Evolutionary conservation across 768 basidiomycete species (phyloP).

Genomic region (Naganishia kalamii): DNA sequence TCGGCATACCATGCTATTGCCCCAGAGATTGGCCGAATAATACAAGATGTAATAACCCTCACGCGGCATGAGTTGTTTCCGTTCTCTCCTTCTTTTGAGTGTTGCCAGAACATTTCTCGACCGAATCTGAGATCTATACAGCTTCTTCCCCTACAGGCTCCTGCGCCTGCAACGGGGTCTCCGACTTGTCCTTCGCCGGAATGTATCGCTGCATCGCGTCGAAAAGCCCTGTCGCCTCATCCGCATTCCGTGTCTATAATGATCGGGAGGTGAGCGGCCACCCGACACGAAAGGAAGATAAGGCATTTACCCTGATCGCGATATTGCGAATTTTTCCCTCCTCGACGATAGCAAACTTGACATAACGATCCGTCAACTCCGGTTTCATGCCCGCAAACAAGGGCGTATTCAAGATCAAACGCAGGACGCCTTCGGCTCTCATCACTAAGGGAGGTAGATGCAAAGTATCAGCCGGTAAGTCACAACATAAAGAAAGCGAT

Average conservation of each 20-base stretch:
- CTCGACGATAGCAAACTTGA: slow-evolving; percentile 35
- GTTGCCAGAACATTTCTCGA: neutral
- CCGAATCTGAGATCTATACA: neutral
- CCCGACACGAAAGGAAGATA: neutral
- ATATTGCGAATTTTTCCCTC: slow-evolving; percentile 33
- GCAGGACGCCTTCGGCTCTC: slow-evolving; percentile 49
- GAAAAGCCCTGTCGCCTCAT: slow-evolving; percentile 1
- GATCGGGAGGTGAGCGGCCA: neutral
- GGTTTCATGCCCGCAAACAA: slow-evolving; percentile 45
- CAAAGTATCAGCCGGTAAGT: neutral
- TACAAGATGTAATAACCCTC: neutral
- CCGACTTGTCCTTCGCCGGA: slow-evolving; percentile 12
- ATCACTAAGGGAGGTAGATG: slow-evolving; percentile 38
- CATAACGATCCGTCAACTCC: slow-evolving; percentile 41
- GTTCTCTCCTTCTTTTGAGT: neutral
- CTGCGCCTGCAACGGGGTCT: neutral
- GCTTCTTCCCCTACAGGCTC: slow-evolving; percentile 11
- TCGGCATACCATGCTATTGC: no score
- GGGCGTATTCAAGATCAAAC: slow-evolving; percentile 47
- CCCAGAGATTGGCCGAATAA: no score
- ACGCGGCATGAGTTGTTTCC: no score
- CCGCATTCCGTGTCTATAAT: slow-evolving; percentile 10
- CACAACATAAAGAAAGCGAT: no score
- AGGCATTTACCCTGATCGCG: slow-evolving; percentile 34
- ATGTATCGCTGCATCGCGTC: slow-evolving; percentile 10